phyloP scores from a whole-genome alignment of 768 basidiomycete species.

The Lactifluus volemus region DNA sequence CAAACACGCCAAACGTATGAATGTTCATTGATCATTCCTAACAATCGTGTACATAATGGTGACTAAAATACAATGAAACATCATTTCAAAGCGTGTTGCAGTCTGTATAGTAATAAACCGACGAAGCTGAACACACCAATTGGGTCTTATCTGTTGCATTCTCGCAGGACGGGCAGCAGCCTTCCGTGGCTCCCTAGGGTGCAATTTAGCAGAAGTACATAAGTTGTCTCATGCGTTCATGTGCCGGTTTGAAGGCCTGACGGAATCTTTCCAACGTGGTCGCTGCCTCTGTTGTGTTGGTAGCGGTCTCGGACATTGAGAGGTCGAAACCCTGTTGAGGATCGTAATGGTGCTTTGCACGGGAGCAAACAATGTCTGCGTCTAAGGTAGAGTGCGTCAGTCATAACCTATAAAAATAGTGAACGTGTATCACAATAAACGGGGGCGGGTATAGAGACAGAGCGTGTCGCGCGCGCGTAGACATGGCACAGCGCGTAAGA shows the following conservation, averaged over 20 bases:
- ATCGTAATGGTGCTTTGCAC: slow-evolving; percentile 75
- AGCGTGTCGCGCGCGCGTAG: slow-evolving; percentile 71
- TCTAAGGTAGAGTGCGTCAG: slow-evolving; percentile 33
- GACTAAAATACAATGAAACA: background rate
- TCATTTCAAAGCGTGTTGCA: background rate
- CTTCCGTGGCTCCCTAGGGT: too few species aligned
- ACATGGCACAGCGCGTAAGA: slow-evolving; percentile 76
- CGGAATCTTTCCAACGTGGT: slow-evolving; percentile 36
- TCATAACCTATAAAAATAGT: background rate
- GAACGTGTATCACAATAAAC: slow-evolving; percentile 55
- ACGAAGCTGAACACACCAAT: background rate
- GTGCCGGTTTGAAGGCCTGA: slow-evolving; percentile 47
- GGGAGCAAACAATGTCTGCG: slow-evolving; percentile 67
- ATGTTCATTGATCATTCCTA: too few species aligned
- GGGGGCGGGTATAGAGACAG: slow-evolving; percentile 75
- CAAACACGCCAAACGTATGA: background rate
- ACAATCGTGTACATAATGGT: background rate
- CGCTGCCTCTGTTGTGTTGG: slow-evolving; percentile 28
- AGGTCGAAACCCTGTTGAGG: slow-evolving; percentile 50
- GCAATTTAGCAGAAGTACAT: slow-evolving; percentile 31
- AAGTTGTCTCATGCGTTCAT: slow-evolving; percentile 35
- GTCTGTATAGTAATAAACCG: background rate
- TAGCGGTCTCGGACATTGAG: slow-evolving; percentile 48
- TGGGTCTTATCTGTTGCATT: too few species aligned
- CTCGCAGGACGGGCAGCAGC: too few species aligned